Conservation (phyloP, 2,329 filamentous ascomycete genomes). For the Aspergillus arachidicola region DNA sequence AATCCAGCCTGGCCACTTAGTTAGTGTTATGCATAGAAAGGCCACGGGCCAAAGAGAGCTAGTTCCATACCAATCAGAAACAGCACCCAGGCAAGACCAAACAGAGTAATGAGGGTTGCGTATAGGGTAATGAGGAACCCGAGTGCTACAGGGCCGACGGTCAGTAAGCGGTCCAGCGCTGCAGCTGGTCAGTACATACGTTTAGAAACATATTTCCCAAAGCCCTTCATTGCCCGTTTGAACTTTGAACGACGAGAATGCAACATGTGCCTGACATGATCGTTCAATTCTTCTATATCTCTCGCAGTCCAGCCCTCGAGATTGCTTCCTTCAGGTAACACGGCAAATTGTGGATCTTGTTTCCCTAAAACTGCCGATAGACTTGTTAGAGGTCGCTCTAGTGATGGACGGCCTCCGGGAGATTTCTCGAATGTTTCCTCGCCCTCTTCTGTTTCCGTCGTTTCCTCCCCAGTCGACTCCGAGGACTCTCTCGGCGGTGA, state of each 20-base stretch:
- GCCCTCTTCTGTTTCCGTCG: conserved; percentile 28
- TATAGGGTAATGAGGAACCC: conserved; percentile 85
- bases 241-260: conserved; percentile 79
- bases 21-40: neutral
- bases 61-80: conserved; percentile 70
- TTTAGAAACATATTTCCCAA: conserved; percentile 74
- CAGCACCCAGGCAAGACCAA: conserved; percentile 86
- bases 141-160: conserved; percentile 54
- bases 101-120: conserved; percentile 78
- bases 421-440: conserved; percentile 28
- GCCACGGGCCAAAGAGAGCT: neutral
- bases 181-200: conserved; percentile 45
- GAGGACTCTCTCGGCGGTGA: conserved; percentile 51
- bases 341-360: conserved; percentile 73
- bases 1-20: conserved; percentile 65
- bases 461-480: conserved; percentile 30
- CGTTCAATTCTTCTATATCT: conserved; percentile 77
- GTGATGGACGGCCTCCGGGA: conserved; percentile 26
- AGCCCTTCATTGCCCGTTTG: conserved; percentile 77
- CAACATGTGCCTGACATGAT: conserved; percentile 84
- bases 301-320: conserved; percentile 74
- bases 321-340: conserved; percentile 72
- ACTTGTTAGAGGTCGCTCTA: conserved; percentile 51
- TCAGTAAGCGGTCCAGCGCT: neutral
- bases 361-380: conserved; percentile 70